phyloP scores from a whole-genome alignment of 2,329 filamentous ascomycete genomes.

The Diplodia sapinea region DNA sequence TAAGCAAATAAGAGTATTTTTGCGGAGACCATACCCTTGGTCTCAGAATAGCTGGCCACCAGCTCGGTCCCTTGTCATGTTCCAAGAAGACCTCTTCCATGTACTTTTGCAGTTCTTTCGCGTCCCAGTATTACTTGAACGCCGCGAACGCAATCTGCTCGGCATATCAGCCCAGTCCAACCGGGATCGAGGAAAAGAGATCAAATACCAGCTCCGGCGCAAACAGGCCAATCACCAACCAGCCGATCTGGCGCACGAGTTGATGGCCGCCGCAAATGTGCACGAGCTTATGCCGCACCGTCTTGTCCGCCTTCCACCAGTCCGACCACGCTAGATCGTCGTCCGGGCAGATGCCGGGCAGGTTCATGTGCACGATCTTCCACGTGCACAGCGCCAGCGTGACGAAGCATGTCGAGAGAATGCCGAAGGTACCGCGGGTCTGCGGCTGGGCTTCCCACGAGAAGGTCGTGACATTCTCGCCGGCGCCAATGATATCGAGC shows the following conservation, averaged over 20 bases:
- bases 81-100: slow-evolving; percentile 1
- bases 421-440: slow-evolving; percentile 32
- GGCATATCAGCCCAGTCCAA: not conserved
- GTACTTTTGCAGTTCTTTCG: not conserved
- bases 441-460: slow-evolving; percentile 33
- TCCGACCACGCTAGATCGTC: slow-evolving; percentile 15
- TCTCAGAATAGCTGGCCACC: slow-evolving; percentile 9
- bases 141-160: slow-evolving; percentile 25
- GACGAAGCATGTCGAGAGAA: slow-evolving; percentile 33
- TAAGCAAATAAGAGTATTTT: not conserved
- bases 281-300: slow-evolving; percentile 8
- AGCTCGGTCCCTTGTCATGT: not conserved
- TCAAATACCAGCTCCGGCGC: slow-evolving; percentile 29
- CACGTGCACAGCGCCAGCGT: slow-evolving; percentile 34
- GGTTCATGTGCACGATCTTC: slow-evolving; percentile 33
- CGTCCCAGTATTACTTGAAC: slow-evolving; percentile 22
- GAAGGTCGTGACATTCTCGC: slow-evolving; percentile 10
- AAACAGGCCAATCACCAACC: slow-evolving; percentile 30
- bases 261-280: slow-evolving; percentile 19
- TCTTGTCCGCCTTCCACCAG: not conserved
- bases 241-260: slow-evolving; percentile 27
- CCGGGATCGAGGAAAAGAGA: no score
- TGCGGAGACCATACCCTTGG: not conserved
- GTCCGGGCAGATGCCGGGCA: slow-evolving; percentile 25
- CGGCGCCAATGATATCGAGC: slow-evolving; percentile 4